Conservation (phyloP, 441 rosid genomes). For the Kokia cookei region DNA sequence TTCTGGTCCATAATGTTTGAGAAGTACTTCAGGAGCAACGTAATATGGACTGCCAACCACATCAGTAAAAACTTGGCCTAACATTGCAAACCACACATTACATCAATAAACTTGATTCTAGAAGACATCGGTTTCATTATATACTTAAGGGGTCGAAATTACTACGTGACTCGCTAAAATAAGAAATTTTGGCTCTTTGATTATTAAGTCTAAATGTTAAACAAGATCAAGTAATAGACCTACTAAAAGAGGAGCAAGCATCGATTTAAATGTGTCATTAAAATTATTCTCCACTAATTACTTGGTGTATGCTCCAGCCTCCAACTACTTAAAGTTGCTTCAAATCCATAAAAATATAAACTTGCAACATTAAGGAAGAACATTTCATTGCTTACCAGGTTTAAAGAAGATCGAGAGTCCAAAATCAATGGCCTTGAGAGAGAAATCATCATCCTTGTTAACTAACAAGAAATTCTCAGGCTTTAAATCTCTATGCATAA, state of each 20-base stretch:
- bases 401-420: conserved; percentile 97
- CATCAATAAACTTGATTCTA: not conserved
- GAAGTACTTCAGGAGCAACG: conserved; percentile 99
- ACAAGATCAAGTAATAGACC: not conserved
- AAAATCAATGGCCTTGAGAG: conserved; percentile 97
- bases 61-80: conserved; percentile 85
- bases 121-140: not conserved
- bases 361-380: not conserved
- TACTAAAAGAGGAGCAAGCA: not conserved
- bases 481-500: conserved; percentile 93
- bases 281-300: not conserved
- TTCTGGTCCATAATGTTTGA: conserved; percentile 85
- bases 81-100: conserved; percentile 10
- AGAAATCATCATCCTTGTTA: conserved; percentile 92
- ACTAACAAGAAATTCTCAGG: conserved; percentile 97
- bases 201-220: not conserved
- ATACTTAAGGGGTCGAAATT: not conserved
- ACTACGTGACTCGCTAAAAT: not conserved
- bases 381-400: conserved; percentile 55
- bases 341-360: not conserved
- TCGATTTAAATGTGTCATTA: not conserved
- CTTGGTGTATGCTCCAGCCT: not conserved
- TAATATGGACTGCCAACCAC: conserved; percentile 98
- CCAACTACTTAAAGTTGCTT: not conserved
- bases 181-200: not conserved